Evolutionary conservation across 2,329 filamentous ascomycete genomes (phyloP), one percentile per base, ranked within the genome.

Genomic region (Septoria petroselini): DNA sequence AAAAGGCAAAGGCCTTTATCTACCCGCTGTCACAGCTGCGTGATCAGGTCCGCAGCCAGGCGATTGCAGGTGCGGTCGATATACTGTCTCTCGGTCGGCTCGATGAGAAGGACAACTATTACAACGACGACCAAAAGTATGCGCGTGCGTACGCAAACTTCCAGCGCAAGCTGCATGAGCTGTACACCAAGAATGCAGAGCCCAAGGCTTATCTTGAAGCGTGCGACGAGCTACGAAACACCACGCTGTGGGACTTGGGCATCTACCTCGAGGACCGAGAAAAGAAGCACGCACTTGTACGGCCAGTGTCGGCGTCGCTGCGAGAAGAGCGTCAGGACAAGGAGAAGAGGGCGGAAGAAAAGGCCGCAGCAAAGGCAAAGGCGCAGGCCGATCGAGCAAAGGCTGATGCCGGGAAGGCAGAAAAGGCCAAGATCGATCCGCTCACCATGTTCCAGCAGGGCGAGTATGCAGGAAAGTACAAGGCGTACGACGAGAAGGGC

Each of bases 211-310:
- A 93, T 30, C 80, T 96, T 1, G 70, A 76, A 0, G 78, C 95
- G 39, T 93, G 86, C 58, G 91, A 95, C 65, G 77, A 80, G 14
- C 81, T 96, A 35, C 86, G 91, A 44, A 88, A 96, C 66, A 77
- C 82, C 7, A 83, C 91, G 49, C 80, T 96, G 8, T 91, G 87
- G 62, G 83, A 91, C 50, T 73, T 94, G 0, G 88, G 85, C 30
- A 85, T 96, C 50, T 94, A 94, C 64, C 82, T 96, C 1, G 91
- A 96, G 65, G 91, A 96, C 63, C 81, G 88, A 41, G 77, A 73
- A n/a, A 48, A 52, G 14, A 79, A 79, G 65, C 84, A 81, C 0
- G 88, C 89, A 0, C 77, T 95, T 25, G 84, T 95, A 54, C 78
- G 83, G 14, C 82, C 81, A 1, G 75, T 86, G 4, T 82, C 82